Base-by-base conservation (phyloP, 352 stramenopile genomes). In the Pythium sp. region DNA sequence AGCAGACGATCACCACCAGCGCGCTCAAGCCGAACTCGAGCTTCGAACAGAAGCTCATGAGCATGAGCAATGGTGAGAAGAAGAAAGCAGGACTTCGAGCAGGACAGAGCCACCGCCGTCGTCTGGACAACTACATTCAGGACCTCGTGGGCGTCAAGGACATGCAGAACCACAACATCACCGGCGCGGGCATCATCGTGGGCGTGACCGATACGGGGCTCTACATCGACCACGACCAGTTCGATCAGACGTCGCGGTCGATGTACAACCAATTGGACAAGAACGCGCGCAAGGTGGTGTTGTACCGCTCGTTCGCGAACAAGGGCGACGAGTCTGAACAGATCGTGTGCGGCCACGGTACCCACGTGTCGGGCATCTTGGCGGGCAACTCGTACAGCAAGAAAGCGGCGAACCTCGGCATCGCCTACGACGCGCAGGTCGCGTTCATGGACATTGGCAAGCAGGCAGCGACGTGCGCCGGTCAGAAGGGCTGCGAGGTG, bases 391-490 rank as follows among this genome's bases (percentile, higher is more conserved):
- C 82, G 12, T 77, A 76, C 46, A 84, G 72, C 26, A 51, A 66
- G 20, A 65, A 69, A 32, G 66, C 77, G 32, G 66, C 58, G 18
- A 74, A 91, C 56, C 61, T 91, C 9, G 90, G 90, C 26, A 93
- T 92, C 49, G 91, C 90, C 9, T 88, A 84, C 11, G 87, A 79
- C 34, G 86, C 91, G 0, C 86, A 89, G 32, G 86, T 97, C 58
- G 88, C 90, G 2, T 95, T 97, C 59, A 94, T 97, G 79, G 91
- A 97, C 65, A 92, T 97, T 63, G 87, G 83, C 6, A 84, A 89
- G 47, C 82, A 90, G 60, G 62, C 73, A 0, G 62, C 66, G 0
- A 54, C 65, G 0, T 93, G 81, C 22, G 73, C 76, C 4, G 84
- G 84, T 20, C 41, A 81, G 26, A 49, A 75, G 0, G 73, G 76